A percentile compares a stretch with the other conserved stretches of the same genome.
Conservation (phyloP, 108 stramenopile genomes). For the Cyclotella kingstonii region DNA sequence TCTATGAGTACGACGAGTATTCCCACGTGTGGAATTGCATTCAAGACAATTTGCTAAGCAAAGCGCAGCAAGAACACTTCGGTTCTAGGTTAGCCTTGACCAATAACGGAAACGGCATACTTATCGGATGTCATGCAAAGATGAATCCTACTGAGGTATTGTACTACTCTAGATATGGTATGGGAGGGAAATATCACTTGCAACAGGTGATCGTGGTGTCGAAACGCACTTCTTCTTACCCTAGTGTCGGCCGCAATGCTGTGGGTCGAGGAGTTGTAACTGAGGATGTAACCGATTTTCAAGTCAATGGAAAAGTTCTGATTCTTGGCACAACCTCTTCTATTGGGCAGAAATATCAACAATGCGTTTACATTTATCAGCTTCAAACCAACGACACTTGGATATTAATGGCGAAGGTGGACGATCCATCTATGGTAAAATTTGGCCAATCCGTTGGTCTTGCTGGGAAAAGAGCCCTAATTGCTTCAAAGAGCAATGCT, state of each 20-base stretch:
- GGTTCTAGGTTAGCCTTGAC: slow-evolving; percentile 36
- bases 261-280: background rate
- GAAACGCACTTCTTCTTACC: slow-evolving; percentile 7
- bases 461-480: slow-evolving; percentile 14
- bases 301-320: slow-evolving; percentile 23
- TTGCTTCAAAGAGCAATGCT: slow-evolving; percentile 20
- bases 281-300: slow-evolving; percentile 22
- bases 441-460: slow-evolving; percentile 29
- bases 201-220: slow-evolving; percentile 30
- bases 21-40: slow-evolving; percentile 21
- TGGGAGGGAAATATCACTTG: slow-evolving; percentile 18
- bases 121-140: slow-evolving; percentile 37
- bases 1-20: slow-evolving; percentile 30
- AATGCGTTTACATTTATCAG: slow-evolving; percentile 35
- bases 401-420: slow-evolving; percentile 26
- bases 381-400: slow-evolving; percentile 21
- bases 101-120: slow-evolving; percentile 19
- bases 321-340: slow-evolving; percentile 24
- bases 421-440: slow-evolving; percentile 11
- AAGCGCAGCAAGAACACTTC: slow-evolving; percentile 25
- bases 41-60: slow-evolving; percentile 27
- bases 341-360: slow-evolving; percentile 7
- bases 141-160: slow-evolving; percentile 35
- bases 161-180: slow-evolving; percentile 21
- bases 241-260: slow-evolving; percentile 3